Base-by-base conservation (phyloP, 75 land plant species). In the Selaginella moellendorffii region DNA sequence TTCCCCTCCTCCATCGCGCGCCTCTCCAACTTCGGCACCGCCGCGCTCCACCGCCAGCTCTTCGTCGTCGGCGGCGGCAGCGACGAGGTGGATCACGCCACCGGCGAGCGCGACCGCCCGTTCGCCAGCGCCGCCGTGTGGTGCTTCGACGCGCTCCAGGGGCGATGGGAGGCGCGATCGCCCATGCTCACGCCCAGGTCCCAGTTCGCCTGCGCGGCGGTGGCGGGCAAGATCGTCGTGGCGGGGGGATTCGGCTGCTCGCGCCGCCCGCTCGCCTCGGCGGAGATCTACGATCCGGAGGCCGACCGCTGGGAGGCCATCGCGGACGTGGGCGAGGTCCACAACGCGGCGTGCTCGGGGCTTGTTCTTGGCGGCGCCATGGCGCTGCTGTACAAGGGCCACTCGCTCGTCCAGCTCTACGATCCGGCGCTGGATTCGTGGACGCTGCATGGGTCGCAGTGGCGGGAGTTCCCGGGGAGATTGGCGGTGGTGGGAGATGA, bases 21-120 rank as follows among this genome's bases (percentile, higher is more conserved):
- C 54, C 81, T 93, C 54, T 76, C 83, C 18, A 77, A 84, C 56
- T 93, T 83, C 72, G 96, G 98, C 36, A 76, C 69, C 46, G 90
- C 75, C 26, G 84, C 90, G 24, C 61, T 80, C 14, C 78, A 69
- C 25, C 85, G 96, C 30, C 88, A 89, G 80, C 77, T 93, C 0
- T 93, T 72, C 80, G 87, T 93, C 29, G 69, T 93, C 26, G 98
- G 98, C 42, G 98, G 98, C 54, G 85, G 83, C 0, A 83, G 87
- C 72, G 98, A 89, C 58, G 82, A 79, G 54, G 98, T 93, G 36
- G 87, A 93, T 65, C 85, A 80, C 28, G 54, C 46, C 26, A 88
- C 95, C 25, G 69, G 78, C 5, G 46, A 36, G 10, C 5, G 46
- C 10, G 46, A 36, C 5, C 46, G 5, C 14, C 46, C 46, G 14